Conservation (phyloP, 805 yeast species). For the Starmera caribaea region DNA sequence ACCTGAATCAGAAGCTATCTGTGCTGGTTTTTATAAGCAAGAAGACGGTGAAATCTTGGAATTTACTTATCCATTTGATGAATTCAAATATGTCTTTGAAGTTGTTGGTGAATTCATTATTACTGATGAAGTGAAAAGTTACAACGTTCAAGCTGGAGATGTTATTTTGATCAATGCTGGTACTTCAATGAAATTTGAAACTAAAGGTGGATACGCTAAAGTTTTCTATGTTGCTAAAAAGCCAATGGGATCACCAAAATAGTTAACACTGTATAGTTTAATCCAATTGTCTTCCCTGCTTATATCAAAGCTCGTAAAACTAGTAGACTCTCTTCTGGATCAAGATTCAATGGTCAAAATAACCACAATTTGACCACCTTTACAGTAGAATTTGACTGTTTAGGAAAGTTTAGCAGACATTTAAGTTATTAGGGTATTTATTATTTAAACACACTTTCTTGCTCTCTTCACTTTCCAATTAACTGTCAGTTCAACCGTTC, state of each 20-base stretch:
- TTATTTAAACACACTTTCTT: too few species aligned
- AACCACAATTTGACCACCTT: too few species aligned
- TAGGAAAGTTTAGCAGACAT: too few species aligned
- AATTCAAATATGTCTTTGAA: neutral
- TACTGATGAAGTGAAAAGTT: neutral
- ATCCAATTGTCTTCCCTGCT: too few species aligned
- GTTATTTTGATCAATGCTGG: neutral
- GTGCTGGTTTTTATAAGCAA: neutral
- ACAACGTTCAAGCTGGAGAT: neutral
- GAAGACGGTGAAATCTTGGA: neutral
- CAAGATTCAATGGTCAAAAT: too few species aligned
- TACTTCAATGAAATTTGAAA: neutral
- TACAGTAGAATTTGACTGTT: too few species aligned
- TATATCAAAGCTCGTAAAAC: too few species aligned
- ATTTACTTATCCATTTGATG: neutral
- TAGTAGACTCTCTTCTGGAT: too few species aligned
- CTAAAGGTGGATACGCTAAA: neutral
- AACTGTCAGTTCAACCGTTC: too few species aligned
- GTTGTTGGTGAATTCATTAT: neutral
- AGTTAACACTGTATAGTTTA: too few species aligned
- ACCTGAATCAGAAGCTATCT: slow-evolving; percentile 5
- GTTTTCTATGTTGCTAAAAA: neutral
- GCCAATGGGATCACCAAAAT: neutral
- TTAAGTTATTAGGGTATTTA: too few species aligned
- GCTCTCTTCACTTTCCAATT: too few species aligned